Conservation (phyloP, 2,329 filamentous ascomycete genomes). For the Colletotrichum trifolii region DNA sequence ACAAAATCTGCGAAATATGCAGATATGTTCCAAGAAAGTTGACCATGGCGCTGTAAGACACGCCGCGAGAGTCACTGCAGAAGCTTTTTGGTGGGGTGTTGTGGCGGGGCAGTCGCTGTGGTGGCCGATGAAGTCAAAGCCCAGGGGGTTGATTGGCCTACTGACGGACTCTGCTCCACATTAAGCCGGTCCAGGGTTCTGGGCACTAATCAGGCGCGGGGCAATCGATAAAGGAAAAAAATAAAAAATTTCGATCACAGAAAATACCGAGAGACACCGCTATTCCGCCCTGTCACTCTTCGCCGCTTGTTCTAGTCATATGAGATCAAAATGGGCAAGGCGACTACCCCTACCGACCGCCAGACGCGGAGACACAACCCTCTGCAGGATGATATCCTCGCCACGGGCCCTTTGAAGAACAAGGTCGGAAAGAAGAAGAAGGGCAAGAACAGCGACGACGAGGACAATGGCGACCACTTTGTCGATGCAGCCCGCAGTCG, state of each 20-base stretch:
- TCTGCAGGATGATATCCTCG: slow-evolving; percentile 85
- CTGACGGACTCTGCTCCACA: not conserved
- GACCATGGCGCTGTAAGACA: slow-evolving; percentile 32
- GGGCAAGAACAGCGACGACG: slow-evolving; percentile 70
- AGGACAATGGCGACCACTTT: slow-evolving; percentile 73
- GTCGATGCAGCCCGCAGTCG: slow-evolving; percentile 89
- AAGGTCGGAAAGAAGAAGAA: slow-evolving; percentile 80
- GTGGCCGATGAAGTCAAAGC: slow-evolving; percentile 32
- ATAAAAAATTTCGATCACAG: slow-evolving; percentile 37
- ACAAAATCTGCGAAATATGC: not conserved
- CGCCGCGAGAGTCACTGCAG: slow-evolving; percentile 32
- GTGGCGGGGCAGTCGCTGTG: slow-evolving; percentile 35
- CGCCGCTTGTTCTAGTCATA: slow-evolving; percentile 38
- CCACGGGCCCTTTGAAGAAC: slow-evolving; percentile 76
- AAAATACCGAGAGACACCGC: slow-evolving; percentile 21
- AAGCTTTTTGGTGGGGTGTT: slow-evolving; percentile 38
- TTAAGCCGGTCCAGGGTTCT: slow-evolving; percentile 31
- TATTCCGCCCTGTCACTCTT: slow-evolving; percentile 26
- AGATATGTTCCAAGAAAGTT: slow-evolving; percentile 19
- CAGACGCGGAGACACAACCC: slow-evolving; percentile 85
- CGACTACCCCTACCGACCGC: slow-evolving; percentile 66
- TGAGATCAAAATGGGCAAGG: slow-evolving; percentile 78
- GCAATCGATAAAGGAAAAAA: slow-evolving; percentile 48
- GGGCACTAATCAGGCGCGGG: slow-evolving; percentile 38
- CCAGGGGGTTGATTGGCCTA: slow-evolving; percentile 30